A percentile compares a stretch with the other conserved stretches of the same genome.
Evolutionary conservation across 2,329 filamentous ascomycete genomes (phyloP).

Genomic region (Penicillium sp.): DNA sequence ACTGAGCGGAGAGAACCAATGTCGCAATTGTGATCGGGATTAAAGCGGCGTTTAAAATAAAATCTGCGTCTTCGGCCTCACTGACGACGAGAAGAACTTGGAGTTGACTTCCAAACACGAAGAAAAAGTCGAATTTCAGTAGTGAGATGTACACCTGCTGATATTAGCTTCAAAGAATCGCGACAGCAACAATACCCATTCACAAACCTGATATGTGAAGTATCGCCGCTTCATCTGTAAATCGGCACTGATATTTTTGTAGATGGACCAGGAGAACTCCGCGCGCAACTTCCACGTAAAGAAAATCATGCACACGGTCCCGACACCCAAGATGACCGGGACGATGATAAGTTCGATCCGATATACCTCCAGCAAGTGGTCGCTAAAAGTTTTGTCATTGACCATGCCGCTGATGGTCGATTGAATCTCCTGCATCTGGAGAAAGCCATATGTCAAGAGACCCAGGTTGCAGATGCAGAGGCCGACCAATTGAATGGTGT

Average conservation of each 20-base stretch:
- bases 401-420: constrained; percentile 9
- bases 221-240: constrained; percentile 24
- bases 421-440: constrained; percentile 19
- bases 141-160: constrained; percentile 22
- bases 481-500: constrained; percentile 21
- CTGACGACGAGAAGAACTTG: constrained; percentile 19
- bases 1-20: constrained; percentile 15
- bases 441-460: constrained; percentile 17
- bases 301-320: constrained; percentile 14
- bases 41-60: constrained; percentile 16
- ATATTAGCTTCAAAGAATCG: background rate
- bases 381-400: background rate
- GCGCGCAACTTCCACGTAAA: constrained; percentile 23
- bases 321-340: constrained; percentile 16
- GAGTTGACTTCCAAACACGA: constrained; percentile 22
- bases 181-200: too few species aligned
- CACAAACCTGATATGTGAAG: constrained; percentile 18
- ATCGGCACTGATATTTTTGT: constrained; percentile 24
- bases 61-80: constrained; percentile 10
- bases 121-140: constrained; percentile 24
- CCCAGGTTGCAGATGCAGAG: constrained; percentile 22
- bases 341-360: constrained; percentile 18
- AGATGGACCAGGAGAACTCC: constrained; percentile 23
- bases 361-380: constrained; percentile 7
- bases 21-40: constrained; percentile 18